Evolutionary conservation across 2,329 filamentous ascomycete species (phyloP).

Genomic region (Spiromastix sp.): DNA sequence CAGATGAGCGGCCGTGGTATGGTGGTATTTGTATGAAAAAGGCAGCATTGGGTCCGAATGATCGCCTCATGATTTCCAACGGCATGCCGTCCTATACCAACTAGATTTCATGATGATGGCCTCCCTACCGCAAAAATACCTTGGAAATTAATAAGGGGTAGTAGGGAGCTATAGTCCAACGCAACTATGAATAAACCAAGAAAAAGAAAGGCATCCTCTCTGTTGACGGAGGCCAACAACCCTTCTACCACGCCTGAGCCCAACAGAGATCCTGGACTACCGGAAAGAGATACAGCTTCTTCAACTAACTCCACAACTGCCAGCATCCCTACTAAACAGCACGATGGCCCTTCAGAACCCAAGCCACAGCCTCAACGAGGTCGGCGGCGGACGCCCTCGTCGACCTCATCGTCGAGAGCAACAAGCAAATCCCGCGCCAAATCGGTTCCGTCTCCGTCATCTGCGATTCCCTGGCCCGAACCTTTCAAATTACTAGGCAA

Average conservation of each 20-base stretch:
- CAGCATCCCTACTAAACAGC: conserved; percentile 3
- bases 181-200: conserved; percentile 1
- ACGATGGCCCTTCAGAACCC: conserved; percentile 1
- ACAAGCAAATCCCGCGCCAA: conserved; percentile 12
- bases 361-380: background rate
- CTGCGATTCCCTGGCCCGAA: conserved; percentile 58
- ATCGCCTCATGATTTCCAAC: too few relatives aligned
- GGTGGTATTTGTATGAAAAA: too few relatives aligned
- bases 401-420: background rate
- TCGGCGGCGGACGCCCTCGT: too few relatives aligned
- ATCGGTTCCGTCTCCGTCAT: conserved; percentile 13
- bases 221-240: too few relatives aligned
- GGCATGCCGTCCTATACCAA: too few relatives aligned
- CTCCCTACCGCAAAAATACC: too few relatives aligned
- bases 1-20: too few relatives aligned
- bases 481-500: conserved; percentile 62
- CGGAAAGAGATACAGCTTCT: too few relatives aligned
- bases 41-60: too few relatives aligned
- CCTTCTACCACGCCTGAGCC: conserved; percentile 5
- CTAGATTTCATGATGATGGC: too few relatives aligned
- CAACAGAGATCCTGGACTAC: background rate
- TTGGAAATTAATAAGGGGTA: too few relatives aligned
- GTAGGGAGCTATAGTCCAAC: too few relatives aligned
- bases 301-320: background rate
- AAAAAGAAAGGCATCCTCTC: conserved; percentile 12